These are phyloP conservation scores for Clitocybe nebularis DNA, from an alignment of 1,284 basidiomycete species.

Conservation along the genomic window DNA sequence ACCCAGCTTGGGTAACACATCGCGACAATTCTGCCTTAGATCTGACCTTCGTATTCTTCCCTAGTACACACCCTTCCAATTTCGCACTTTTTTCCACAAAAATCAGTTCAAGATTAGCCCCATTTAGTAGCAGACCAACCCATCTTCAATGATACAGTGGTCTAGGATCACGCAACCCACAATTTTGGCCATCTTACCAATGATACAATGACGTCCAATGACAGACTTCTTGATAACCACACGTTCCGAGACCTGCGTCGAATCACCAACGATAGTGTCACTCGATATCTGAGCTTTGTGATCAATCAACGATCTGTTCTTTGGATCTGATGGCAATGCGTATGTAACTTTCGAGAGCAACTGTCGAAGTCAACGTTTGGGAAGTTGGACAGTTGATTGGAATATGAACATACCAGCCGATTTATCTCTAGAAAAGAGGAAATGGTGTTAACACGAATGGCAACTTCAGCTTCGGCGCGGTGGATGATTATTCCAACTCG, in stretches of 20 bases:
- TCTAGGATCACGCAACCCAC: constrained; percentile 88
- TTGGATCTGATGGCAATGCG: constrained; percentile 53
- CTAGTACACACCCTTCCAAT: constrained; percentile 86
- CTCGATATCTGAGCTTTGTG: constrained; percentile 80
- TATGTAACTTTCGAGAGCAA: constrained; percentile 50
- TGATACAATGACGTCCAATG: constrained; percentile 84
- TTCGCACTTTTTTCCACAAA: constrained; percentile 86
- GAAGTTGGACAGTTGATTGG: not conserved
- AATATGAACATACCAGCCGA: constrained; percentile 51
- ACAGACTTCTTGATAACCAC: constrained; percentile 86
- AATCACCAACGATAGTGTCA: constrained; percentile 82
- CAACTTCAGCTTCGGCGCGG: constrained; percentile 50
- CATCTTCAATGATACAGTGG: constrained; percentile 84
- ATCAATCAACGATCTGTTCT: constrained; percentile 65
- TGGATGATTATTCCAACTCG: constrained; percentile 63
- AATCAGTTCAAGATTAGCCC: too few species aligned
- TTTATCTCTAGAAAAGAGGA: constrained; percentile 82
- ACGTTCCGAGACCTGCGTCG: constrained; percentile 80
- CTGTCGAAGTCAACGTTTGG: constrained; percentile 28
- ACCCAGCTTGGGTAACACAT: constrained; percentile 88
- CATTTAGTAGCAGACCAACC: constrained; percentile 39
- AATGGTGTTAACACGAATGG: constrained; percentile 82
- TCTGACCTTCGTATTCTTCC: constrained; percentile 79
- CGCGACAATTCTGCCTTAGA: constrained; percentile 75
- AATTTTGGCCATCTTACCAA: constrained; percentile 86